These are phyloP conservation scores for Didymella sp. DNA, from an alignment of 2,329 filamentous ascomycete species.

Conservation along the genomic window DNA sequence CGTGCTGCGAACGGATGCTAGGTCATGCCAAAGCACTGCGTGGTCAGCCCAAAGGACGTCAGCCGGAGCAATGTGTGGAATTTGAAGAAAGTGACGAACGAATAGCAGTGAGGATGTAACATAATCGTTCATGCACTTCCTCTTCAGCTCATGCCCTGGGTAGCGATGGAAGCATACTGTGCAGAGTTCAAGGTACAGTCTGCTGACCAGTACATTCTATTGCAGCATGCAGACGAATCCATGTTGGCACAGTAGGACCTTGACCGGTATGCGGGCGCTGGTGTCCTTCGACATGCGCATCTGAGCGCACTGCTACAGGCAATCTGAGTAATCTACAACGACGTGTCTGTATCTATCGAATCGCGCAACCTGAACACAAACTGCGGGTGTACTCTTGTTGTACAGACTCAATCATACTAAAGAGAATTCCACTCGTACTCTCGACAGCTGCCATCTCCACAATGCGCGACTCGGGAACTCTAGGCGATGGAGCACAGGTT, in stretches of 20 bases:
- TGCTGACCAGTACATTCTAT: not conserved
- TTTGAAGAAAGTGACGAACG: conserved; percentile 18
- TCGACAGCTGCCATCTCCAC: not conserved
- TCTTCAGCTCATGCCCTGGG: conserved; percentile 6
- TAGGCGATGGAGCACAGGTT: not conserved
- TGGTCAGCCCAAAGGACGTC: conserved; percentile 15
- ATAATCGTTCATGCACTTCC: conserved; percentile 7
- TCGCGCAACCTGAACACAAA: not conserved
- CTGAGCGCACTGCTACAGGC: not conserved
- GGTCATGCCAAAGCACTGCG: conserved; percentile 4
- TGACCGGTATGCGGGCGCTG: not conserved
- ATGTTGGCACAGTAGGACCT: not conserved
- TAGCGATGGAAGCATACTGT: conserved; percentile 2
- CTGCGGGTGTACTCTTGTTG: not conserved
- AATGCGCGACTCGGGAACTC: not conserved
- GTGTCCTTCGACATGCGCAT: not conserved
- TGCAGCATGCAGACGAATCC: conserved; percentile 3
- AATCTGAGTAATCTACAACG: not conserved
- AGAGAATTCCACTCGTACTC: not conserved
- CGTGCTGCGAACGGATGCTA: conserved; percentile 1
- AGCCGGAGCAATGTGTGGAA: conserved; percentile 6
- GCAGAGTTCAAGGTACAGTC: not conserved
- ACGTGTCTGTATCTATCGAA: not conserved
- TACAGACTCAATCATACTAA: not conserved
- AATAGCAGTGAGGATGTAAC: conserved; percentile 12